phyloP scores from a whole-genome alignment of 257 asterid genomes.

The Nicotiana knightiana region DNA sequence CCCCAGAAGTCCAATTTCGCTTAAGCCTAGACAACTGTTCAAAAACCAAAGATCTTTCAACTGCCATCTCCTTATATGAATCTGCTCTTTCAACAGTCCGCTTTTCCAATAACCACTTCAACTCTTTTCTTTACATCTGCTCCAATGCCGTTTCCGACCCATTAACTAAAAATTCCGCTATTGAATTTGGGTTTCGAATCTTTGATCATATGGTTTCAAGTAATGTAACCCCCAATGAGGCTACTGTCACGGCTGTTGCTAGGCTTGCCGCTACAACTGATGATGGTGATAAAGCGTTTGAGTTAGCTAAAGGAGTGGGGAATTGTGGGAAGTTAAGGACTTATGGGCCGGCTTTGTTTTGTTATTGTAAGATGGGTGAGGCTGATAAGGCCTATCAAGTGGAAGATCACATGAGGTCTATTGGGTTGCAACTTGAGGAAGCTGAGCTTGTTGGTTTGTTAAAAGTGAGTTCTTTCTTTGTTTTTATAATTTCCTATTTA shows the following conservation, averaged over 20 bases:
- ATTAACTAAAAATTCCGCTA: conserved; percentile 43
- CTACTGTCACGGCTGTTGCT: conserved; percentile 72
- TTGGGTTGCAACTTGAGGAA: conserved; percentile 74
- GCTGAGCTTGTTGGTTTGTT: conserved; percentile 73
- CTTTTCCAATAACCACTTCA: conserved; percentile 58
- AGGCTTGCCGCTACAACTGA: conserved; percentile 78
- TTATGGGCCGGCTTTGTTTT: conserved; percentile 66
- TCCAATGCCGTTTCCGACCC: conserved; percentile 47
- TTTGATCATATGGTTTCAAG: conserved; percentile 32
- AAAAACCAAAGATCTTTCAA: conserved; percentile 57
- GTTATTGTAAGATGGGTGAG: conserved; percentile 47
- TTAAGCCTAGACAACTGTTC: conserved; percentile 58
- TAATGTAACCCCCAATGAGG: conserved; percentile 58
- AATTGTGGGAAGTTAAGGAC: conserved; percentile 69
- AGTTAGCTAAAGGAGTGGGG: conserved; percentile 65
- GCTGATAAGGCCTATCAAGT: conserved; percentile 76
- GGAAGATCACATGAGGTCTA: conserved; percentile 50
- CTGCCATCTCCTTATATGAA: conserved; percentile 68
- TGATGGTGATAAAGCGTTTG: conserved; percentile 74
- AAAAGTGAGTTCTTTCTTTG: conserved; percentile 35
- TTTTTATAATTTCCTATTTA: not conserved
- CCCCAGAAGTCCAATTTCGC: conserved; percentile 80
- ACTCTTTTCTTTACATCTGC: conserved; percentile 77
- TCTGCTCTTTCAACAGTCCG: conserved; percentile 33
- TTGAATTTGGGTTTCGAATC: conserved; percentile 66